These are phyloP conservation scores for Castanea mollissima DNA, from an alignment of 306 rosid species.

Conservation along the genomic window DNA sequence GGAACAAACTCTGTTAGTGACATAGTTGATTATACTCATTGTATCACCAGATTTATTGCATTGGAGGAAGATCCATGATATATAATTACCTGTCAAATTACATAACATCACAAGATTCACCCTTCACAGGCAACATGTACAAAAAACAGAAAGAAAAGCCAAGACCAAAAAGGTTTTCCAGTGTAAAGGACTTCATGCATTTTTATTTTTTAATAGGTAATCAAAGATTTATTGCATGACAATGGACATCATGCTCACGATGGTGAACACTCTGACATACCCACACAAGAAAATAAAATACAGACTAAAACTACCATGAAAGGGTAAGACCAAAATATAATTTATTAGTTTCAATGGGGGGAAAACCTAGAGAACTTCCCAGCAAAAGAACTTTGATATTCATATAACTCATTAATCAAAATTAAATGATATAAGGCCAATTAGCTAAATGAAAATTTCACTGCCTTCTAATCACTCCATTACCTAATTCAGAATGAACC, in stretches of 20 bases:
- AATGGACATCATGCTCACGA: too few relatives aligned
- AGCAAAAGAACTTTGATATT: neutral
- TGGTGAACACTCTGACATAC: neutral
- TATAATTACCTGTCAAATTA: neutral
- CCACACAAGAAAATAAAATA: too few relatives aligned
- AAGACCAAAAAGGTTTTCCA: neutral
- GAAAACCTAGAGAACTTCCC: neutral
- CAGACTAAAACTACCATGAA: too few relatives aligned
- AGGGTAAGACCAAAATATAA: too few relatives aligned
- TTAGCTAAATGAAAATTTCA: neutral
- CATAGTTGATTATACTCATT: constrained; percentile 5
- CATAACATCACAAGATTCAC: neutral
- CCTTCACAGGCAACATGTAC: constrained; percentile 1
- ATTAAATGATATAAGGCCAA: neutral
- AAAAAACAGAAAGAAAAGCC: neutral
- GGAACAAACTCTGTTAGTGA: neutral
- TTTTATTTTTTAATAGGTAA: too few relatives aligned
- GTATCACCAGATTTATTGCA: constrained; percentile 12
- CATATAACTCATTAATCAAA: neutral
- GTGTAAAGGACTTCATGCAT: neutral
- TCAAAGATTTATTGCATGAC: too few relatives aligned
- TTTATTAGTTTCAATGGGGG: too few relatives aligned
- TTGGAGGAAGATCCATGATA: neutral
- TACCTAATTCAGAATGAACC: neutral
- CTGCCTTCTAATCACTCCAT: neutral